Evolutionary conservation across 768 basidiomycete species (phyloP).

Genomic region (Termitomyces sp.): DNA sequence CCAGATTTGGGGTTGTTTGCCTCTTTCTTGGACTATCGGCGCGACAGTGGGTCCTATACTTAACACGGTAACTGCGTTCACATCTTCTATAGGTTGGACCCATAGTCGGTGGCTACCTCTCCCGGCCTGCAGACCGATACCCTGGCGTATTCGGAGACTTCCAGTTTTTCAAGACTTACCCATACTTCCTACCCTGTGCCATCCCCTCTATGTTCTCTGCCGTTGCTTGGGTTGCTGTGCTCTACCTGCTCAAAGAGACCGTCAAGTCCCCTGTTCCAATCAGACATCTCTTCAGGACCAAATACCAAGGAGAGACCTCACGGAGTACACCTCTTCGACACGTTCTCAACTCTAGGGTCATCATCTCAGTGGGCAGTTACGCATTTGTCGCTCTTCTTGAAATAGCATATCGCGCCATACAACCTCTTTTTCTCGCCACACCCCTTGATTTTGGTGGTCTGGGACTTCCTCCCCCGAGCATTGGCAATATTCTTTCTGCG

Average conservation of each 20-base stretch:
- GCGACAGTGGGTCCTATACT: neutral
- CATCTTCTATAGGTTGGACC: constrained; percentile 23
- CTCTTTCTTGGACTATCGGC: constrained; percentile 1
- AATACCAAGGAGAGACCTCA: neutral
- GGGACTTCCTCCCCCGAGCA: constrained; percentile 49
- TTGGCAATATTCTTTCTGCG: constrained; percentile 54
- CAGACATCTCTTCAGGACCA: neutral
- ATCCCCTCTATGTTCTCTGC: constrained; percentile 45
- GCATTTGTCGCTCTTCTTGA: constrained; percentile 49
- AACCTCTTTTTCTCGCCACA: constrained; percentile 62
- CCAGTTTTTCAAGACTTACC: constrained; percentile 39
- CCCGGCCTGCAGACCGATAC: constrained; percentile 41
- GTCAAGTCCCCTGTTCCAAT: constrained; percentile 7
- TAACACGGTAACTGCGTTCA: neutral
- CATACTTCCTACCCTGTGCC: constrained; percentile 58
- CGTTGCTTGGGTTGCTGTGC: constrained; percentile 37
- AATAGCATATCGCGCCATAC: constrained; percentile 50
- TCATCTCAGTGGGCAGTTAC: constrained; percentile 52
- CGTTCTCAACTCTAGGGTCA: constrained; percentile 40
- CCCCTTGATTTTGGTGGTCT: constrained; percentile 59
- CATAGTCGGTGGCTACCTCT: constrained; percentile 46
- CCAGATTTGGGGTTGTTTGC: constrained; percentile 1
- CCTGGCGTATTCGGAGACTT: constrained; percentile 32
- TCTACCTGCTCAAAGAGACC: constrained; percentile 43
- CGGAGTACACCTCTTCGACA: constrained; percentile 30